These are phyloP conservation scores for Mucor mucedo DNA, from an alignment of 371 early-diverging fungal species.

Conservation along the genomic window DNA sequence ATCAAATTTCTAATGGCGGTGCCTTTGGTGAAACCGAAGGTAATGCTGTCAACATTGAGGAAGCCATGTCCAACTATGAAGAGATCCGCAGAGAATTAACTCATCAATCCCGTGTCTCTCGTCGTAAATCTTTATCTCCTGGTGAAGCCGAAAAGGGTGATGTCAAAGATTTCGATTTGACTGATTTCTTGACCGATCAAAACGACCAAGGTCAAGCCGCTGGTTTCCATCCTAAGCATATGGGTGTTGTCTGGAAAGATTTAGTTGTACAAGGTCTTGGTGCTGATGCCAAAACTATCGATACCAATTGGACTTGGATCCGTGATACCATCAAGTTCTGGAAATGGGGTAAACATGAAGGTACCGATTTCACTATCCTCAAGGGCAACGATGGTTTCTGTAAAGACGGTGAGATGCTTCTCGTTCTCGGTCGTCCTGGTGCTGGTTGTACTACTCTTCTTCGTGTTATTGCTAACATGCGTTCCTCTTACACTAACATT, in stretches of 20 bases:
- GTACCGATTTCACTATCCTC: constrained; percentile 48
- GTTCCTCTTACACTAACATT: constrained; percentile 50
- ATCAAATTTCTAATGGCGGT: constrained; percentile 28
- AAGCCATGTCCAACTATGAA: constrained; percentile 50
- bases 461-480: constrained; percentile 59
- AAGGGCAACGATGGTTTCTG: constrained; percentile 51
- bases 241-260: constrained; percentile 57
- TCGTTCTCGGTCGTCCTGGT: constrained; percentile 65
- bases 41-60: constrained; percentile 54
- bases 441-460: constrained; percentile 62
- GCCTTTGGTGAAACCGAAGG: constrained; percentile 50
- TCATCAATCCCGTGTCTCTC: constrained; percentile 42
- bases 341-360: constrained; percentile 39
- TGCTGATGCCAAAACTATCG: constrained; percentile 37
- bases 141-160: constrained; percentile 35
- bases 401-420: constrained; percentile 64
- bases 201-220: constrained; percentile 25
- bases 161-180: constrained; percentile 35
- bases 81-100: constrained; percentile 54
- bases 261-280: constrained; percentile 54
- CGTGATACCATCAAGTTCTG: constrained; percentile 32
- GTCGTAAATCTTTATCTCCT: constrained; percentile 25
- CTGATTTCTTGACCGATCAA: constrained; percentile 34
- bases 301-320: constrained; percentile 37
- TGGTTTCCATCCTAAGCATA: constrained; percentile 51